phyloP scores from a whole-genome alignment of 805 yeast species.

The Nakazawaea wyomingensis region DNA sequence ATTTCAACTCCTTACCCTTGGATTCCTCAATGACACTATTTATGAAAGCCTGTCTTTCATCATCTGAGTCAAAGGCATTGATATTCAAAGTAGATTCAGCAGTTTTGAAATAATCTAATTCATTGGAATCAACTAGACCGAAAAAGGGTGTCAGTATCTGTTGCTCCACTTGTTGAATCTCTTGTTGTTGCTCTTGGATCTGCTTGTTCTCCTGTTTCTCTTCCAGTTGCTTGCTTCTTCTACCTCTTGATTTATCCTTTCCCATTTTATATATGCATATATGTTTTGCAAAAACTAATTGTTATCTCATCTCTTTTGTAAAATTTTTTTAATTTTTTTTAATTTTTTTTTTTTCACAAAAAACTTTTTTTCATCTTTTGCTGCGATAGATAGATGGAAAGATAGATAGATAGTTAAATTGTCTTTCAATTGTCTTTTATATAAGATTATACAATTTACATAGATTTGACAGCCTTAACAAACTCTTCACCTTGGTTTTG shows the following conservation, averaged over 20 bases:
- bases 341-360: no score
- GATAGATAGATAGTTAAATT: no score
- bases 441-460: not conserved
- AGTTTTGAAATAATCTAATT: conserved; percentile 85
- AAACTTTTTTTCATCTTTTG: no score
- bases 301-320: no score
- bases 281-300: no score
- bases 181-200: not conserved
- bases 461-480: conserved; percentile 30
- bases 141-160: conserved; percentile 47
- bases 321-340: no score
- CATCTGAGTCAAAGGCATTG: conserved; percentile 68
- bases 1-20: conserved; percentile 81
- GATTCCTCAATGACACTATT: conserved; percentile 80
- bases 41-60: conserved; percentile 70
- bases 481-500: conserved; percentile 63
- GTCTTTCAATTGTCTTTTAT: no score
- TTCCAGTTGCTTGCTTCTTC: conserved; percentile 19
- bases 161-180: conserved; percentile 3
- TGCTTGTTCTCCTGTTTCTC: conserved; percentile 14
- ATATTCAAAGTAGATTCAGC: conserved; percentile 84
- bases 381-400: no score
- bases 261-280: no score
- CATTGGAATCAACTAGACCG: conserved; percentile 81
- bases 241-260: conserved; percentile 27